A percentile compares a stretch with the other conserved stretches of the same genome.
Conservation (phyloP, 164 flowering plant genomes). For the Vitis amurensis region DNA sequence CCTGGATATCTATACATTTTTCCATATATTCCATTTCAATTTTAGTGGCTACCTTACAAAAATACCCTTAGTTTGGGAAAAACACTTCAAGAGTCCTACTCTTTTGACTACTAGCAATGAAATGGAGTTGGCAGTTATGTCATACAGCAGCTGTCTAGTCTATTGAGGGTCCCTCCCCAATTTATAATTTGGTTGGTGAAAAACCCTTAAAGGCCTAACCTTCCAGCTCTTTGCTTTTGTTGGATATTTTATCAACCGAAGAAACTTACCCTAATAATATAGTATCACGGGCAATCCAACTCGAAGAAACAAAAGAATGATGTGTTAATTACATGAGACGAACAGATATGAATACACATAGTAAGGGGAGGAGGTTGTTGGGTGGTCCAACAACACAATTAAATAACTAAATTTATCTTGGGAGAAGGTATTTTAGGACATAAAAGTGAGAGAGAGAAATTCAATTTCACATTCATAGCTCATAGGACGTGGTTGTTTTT, state of each 20-base stretch:
- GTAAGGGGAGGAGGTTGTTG: background rate
- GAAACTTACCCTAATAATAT: constrained; percentile 1
- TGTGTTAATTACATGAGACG: too few relatives aligned
- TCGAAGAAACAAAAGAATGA: background rate
- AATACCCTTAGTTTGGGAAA: constrained; percentile 13
- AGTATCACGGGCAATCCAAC: background rate
- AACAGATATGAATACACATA: too few relatives aligned
- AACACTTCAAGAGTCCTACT: background rate
- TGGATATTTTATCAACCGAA: background rate
- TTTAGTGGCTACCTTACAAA: constrained; percentile 4
- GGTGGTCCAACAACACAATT: background rate
- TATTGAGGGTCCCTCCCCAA: constrained; percentile 21
- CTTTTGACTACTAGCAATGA: constrained; percentile 11
- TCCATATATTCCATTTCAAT: background rate
- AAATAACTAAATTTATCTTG: background rate
- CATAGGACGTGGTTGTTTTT: constrained; percentile 7
- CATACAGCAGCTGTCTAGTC: constrained; percentile 15
- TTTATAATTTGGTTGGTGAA: constrained; percentile 14
- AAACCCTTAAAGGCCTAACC: background rate
- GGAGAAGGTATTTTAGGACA: constrained; percentile 11
- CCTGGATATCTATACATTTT: background rate
- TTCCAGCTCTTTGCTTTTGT: constrained; percentile 3
- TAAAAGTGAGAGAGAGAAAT: constrained; percentile 3
- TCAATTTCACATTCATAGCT: background rate
- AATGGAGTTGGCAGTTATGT: constrained; percentile 15